A percentile compares a stretch with the other conserved stretches of the same genome.
phyloP scores from a whole-genome alignment of 2,329 filamentous ascomycete genomes.

The Diaporthe ampelina region DNA sequence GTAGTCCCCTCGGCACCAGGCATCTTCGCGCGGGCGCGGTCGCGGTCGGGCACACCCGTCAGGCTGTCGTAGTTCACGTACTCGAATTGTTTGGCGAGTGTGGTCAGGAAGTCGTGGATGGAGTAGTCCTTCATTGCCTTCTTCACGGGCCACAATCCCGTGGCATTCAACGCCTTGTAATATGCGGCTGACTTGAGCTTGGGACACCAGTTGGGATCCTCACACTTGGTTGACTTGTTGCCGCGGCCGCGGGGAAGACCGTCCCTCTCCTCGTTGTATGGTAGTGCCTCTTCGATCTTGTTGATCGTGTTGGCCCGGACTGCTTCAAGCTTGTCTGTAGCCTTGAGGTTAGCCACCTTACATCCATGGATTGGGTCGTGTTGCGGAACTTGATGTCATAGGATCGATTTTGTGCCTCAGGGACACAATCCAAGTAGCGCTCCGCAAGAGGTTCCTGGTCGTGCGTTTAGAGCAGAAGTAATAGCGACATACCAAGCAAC shows the following conservation, averaged over 20 bases:
- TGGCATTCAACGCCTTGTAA: not conserved
- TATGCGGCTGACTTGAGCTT: conserved; percentile 3
- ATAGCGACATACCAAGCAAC: not conserved
- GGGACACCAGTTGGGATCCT: conserved; percentile 10
- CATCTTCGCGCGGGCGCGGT: not conserved
- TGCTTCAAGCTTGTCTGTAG: conserved; percentile 21
- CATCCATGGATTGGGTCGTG: too few species aligned
- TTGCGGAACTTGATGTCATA: too few species aligned
- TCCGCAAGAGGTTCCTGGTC: not conserved
- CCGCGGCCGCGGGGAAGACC: not conserved
- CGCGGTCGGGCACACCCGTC: not conserved
- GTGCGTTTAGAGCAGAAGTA: not conserved
- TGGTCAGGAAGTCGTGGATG: not conserved
- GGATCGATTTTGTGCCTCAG: too few species aligned
- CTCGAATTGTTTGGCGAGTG: not conserved
- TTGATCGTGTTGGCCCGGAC: not conserved
- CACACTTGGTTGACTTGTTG: not conserved
- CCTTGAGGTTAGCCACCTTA: not conserved
- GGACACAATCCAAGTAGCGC: too few species aligned
- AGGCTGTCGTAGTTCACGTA: not conserved
- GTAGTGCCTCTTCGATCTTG: conserved; percentile 7
- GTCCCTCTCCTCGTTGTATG: conserved; percentile 13
- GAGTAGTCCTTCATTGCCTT: not conserved
- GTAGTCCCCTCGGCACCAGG: not conserved
- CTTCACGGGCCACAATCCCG: not conserved